Conservation (phyloP, 805 yeast genomes). For the Diddensiella transvaalensis region DNA sequence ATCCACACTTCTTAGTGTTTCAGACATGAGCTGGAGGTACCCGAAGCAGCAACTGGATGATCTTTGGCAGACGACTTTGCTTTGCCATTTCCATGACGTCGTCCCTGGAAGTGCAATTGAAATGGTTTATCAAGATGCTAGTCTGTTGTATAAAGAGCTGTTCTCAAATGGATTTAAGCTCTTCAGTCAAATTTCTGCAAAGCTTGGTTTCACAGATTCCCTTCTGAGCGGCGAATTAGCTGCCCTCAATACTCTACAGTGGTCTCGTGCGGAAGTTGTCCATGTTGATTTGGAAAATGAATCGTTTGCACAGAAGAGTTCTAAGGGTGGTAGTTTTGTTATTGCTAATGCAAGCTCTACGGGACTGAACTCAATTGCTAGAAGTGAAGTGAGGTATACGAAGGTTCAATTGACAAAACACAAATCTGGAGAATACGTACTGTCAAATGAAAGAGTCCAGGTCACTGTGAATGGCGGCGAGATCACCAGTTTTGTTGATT, state of each 20-base stretch:
- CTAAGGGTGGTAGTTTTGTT: conserved; percentile 18
- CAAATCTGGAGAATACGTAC: conserved; percentile 9
- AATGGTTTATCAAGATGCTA: conserved; percentile 86
- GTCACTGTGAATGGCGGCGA: conserved; percentile 62
- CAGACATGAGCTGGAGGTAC: conserved; percentile 54
- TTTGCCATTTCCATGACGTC: conserved; percentile 96
- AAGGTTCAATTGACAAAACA: background rate
- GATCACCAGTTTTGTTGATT: conserved; percentile 61
- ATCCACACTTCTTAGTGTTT: conserved; percentile 70
- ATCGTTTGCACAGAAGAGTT: conserved; percentile 20
- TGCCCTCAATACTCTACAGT: conserved; percentile 56
- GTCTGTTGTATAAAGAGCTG: conserved; percentile 67
- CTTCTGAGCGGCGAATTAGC: conserved; percentile 19
- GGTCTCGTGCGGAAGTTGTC: conserved; percentile 53
- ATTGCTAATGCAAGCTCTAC: background rate
- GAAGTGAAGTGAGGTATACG: too few relatives aligned
- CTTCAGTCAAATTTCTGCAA: conserved; percentile 46
- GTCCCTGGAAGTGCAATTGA: conserved; percentile 95
- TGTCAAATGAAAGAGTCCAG: conserved; percentile 59
- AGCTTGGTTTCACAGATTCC: conserved; percentile 33
- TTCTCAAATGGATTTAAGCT: conserved; percentile 53
- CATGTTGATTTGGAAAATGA: conserved; percentile 28
- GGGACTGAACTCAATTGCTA: background rate
- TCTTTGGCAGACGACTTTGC: conserved; percentile 82
- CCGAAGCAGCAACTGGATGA: conserved; percentile 65